phyloP scores from a whole-genome alignment of 495 filamentous ascomycete species.

The Darksidea phi region DNA sequence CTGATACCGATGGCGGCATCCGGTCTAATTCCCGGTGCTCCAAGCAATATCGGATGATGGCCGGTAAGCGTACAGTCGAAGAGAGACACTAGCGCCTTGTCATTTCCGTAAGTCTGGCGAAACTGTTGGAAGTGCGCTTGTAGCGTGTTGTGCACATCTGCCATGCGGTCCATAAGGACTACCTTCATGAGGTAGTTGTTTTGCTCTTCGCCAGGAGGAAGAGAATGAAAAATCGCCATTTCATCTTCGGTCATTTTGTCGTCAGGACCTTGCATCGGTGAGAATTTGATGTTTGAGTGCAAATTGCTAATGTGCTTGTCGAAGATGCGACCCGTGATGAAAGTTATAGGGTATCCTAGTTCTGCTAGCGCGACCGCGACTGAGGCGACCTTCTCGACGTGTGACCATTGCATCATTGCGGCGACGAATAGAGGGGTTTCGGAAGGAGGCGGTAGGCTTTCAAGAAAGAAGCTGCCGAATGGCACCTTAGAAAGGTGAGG shows the following conservation, averaged over 20 bases:
- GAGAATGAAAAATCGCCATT: not conserved
- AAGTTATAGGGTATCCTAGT: slow-evolving; percentile 22
- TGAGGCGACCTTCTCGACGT: slow-evolving; percentile 19
- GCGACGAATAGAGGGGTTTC: slow-evolving; percentile 18
- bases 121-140: slow-evolving; percentile 14
- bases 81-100: not conserved
- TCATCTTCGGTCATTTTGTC: slow-evolving; percentile 23
- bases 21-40: slow-evolving; percentile 7
- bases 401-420: slow-evolving; percentile 8
- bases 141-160: slow-evolving; percentile 1
- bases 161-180: slow-evolving; percentile 9
- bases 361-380: slow-evolving; percentile 12
- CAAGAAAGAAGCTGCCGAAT: slow-evolving; percentile 11
- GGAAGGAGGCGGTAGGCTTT: not conserved
- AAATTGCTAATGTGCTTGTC: slow-evolving; percentile 6
- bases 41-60: slow-evolving; percentile 7
- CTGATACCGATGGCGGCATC: slow-evolving; percentile 16
- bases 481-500: slow-evolving; percentile 11
- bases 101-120: slow-evolving; percentile 4
- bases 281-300: slow-evolving; percentile 17
- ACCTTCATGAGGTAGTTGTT: slow-evolving; percentile 14
- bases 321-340: slow-evolving; percentile 9
- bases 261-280: slow-evolving; percentile 2
- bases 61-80: slow-evolving; percentile 7
- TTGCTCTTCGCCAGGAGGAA: slow-evolving; percentile 8